Evolutionary conservation across 306 rosid genomes (phyloP).

Genomic region (Benincasa hispida): DNA sequence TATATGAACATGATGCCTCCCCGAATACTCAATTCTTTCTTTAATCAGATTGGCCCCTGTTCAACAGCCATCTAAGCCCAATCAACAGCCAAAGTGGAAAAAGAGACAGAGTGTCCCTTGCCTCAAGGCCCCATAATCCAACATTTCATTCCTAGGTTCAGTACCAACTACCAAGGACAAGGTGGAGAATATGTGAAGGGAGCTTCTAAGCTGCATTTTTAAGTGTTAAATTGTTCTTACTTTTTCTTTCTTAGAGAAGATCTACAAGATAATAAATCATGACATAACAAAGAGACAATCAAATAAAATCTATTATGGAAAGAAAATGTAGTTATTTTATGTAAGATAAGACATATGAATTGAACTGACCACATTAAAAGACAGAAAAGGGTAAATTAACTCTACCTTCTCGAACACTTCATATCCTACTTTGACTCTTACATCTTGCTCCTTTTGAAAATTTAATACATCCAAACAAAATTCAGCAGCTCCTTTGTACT

Average conservation of each 20-base stretch:
- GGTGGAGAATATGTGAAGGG: not conserved
- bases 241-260: not conserved
- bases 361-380: not conserved
- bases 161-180: not conserved
- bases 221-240: not conserved
- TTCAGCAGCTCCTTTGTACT: conserved; percentile 64
- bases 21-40: not conserved
- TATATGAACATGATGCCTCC: not conserved
- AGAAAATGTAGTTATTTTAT: not conserved
- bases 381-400: not conserved
- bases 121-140: not conserved
- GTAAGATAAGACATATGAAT: not conserved
- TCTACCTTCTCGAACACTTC: conserved; percentile 59
- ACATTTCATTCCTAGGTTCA: not conserved
- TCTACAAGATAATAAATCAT: not conserved
- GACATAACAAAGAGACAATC: not conserved
- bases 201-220: not conserved
- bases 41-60: not conserved
- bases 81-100: not conserved
- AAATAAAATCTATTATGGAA: not conserved
- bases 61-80: not conserved
- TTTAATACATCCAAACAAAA: conserved; percentile 56
- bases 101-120: not conserved
- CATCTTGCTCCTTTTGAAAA: conserved; percentile 80
- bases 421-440: conserved; percentile 68